phyloP scores from a whole-genome alignment of 441 rosid genomes.

The Corymbia calophylla region DNA sequence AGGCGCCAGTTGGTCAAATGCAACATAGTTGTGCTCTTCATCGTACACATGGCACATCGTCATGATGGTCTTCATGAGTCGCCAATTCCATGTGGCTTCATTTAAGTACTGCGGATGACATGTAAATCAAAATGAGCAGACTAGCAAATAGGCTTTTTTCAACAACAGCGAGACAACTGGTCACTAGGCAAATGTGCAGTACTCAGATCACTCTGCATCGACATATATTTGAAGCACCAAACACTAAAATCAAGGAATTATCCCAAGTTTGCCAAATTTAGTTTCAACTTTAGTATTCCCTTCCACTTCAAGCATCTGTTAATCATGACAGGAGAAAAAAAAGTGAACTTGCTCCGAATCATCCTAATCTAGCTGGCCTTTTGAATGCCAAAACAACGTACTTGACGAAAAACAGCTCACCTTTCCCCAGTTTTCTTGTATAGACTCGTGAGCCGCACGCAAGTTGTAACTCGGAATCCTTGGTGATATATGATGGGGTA shows the following conservation, averaged over 20 bases:
- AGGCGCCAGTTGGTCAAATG: conserved; percentile 63
- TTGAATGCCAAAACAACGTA: background rate
- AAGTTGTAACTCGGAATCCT: conserved; percentile 88
- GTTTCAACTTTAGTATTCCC: background rate
- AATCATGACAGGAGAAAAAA: background rate
- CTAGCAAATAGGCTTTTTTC: background rate
- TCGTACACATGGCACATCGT: conserved; percentile 73
- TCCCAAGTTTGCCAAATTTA: background rate
- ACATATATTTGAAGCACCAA: background rate
- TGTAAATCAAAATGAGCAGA: background rate
- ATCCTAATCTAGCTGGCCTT: background rate
- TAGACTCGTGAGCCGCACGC: conserved; percentile 66
- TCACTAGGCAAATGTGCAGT: background rate
- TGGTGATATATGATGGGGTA: conserved; percentile 77
- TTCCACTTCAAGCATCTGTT: background rate
- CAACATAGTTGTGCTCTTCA: conserved; percentile 53
- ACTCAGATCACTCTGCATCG: background rate
- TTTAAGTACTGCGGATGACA: conserved; percentile 51
- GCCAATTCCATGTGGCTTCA: conserved; percentile 90
- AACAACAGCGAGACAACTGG: background rate
- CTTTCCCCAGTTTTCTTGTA: conserved; percentile 91
- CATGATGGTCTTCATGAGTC: conserved; percentile 84
- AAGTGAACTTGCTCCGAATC: background rate
- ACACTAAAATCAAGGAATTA: background rate
- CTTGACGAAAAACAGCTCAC: conserved; percentile 15